Percentiles rank a stretch among this genome's conserved stretches.
phyloP scores from a whole-genome alignment of 2,329 filamentous ascomycete species.

The Bipolaris cookei region DNA sequence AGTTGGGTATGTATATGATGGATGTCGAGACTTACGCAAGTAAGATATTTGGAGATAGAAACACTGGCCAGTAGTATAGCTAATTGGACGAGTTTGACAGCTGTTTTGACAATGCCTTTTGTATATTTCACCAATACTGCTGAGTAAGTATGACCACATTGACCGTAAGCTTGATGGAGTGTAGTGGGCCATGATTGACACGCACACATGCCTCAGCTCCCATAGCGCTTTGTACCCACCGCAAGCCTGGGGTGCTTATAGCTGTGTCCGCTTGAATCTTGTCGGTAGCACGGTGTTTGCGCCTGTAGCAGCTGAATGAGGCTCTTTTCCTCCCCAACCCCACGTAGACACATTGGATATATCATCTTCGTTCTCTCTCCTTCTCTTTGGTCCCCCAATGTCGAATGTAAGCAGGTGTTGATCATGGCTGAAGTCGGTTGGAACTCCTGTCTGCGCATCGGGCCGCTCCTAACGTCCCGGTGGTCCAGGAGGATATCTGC shows the following conservation, averaged over 20 bases:
- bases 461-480: slow-evolving; percentile 34
- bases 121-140: neutral
- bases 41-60: neutral
- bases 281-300: slow-evolving; percentile 26
- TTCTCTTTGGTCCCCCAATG: slow-evolving; percentile 14
- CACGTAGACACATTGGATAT: slow-evolving; percentile 24
- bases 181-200: neutral
- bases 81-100: neutral
- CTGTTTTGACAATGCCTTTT: neutral
- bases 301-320: slow-evolving; percentile 26
- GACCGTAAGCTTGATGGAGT: slow-evolving; percentile 17
- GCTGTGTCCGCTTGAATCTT: slow-evolving; percentile 13
- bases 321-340: slow-evolving; percentile 13
- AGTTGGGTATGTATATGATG: slow-evolving; percentile 56
- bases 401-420: slow-evolving; percentile 7
- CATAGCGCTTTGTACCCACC: neutral
- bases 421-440: slow-evolving; percentile 5
- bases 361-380: slow-evolving; percentile 19
- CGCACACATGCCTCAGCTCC: neutral
- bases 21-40: slow-evolving; percentile 53
- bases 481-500: slow-evolving; percentile 35
- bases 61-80: neutral
- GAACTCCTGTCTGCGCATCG: slow-evolving; percentile 14
- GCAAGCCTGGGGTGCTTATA: neutral
- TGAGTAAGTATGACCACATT: slow-evolving; percentile 16